Base-by-base conservation (phyloP, 2,329 filamentous ascomycete genomes). In the Hypoxylon sp. region DNA sequence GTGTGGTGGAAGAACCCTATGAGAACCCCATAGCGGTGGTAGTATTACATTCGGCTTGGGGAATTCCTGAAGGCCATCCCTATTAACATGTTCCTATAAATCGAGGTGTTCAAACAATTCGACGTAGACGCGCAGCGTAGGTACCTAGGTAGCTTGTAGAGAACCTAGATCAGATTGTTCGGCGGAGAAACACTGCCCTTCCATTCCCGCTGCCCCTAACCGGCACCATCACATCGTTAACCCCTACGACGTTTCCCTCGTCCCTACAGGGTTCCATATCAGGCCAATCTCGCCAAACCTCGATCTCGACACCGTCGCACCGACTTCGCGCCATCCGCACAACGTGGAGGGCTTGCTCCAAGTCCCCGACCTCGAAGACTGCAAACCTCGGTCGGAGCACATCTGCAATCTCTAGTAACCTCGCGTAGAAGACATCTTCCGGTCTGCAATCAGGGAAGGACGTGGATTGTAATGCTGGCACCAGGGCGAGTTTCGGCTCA, bases 401-500 rank as follows among this genome's bases (percentile, higher is more conserved):
- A 1, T 76, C 66, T 0, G 88, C 88, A 8, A 92, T 79, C 0
- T 86, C 79, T 1, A 94, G 78, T 0, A 96, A 80, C 5, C 86
- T 83, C 2, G 85, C 85, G 75, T 96, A 96, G 77, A 96, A 96
- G 1, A 87, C 79, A 59, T 89, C 83, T 63, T 85, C 83, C 2
- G 75, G 76, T 37, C 37, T 60, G 22, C 72, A 75, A 8, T 20
- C 35, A 1, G 54, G 35, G n/a, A 10, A 17, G 1, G 8, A 42
- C 64, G 64, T 2, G 64, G 13, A 71, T 69, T 50, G 68, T 69
- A 56, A 86, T 11, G 49, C 69, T 69, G 65, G 86, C 8, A 98
- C 92, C 13, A 98, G 84, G 0, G 96, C 96, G 11, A 92, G 81
- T 70, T 83, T 88, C 2, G 96, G 96, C 80, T 99, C 96, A 77